A percentile compares a stretch with the other conserved stretches of the same genome.
Evolutionary conservation across 345 rosid species (phyloP).

Genomic region (Anacardium occidentale): DNA sequence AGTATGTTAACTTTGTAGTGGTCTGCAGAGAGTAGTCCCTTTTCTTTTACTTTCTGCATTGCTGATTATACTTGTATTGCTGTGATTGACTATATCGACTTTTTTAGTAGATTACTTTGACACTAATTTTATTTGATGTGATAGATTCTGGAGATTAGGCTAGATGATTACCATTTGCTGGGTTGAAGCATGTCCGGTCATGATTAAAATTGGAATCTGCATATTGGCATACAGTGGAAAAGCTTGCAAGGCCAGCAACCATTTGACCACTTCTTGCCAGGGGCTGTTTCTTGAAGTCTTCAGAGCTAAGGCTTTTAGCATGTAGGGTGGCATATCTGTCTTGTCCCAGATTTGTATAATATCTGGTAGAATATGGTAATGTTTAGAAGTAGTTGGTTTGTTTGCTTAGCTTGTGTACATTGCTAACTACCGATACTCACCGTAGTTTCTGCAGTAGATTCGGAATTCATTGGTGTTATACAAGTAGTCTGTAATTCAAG

Average conservation of each 20-base stretch:
- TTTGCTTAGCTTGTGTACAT: conserved; percentile 40
- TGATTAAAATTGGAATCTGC: conserved; percentile 24
- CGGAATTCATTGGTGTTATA: conserved; percentile 43
- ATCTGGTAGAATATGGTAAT: conserved; percentile 28
- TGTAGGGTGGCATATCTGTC: conserved; percentile 18
- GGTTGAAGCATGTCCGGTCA: conserved; percentile 18
- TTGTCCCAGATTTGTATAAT: conserved; percentile 42
- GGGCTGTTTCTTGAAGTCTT: conserved; percentile 17
- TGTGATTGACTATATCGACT: neutral
- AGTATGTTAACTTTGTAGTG: neutral
- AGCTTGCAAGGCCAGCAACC: conserved; percentile 14
- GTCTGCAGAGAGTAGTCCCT: neutral
- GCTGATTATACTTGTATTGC: neutral
- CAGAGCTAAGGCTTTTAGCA: conserved; percentile 19
- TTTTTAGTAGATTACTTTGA: neutral
- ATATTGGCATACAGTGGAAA: conserved; percentile 33
- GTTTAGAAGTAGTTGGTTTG: conserved; percentile 34
- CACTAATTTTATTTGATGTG: neutral
- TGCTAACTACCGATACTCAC: conserved; percentile 41
- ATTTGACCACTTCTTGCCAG: conserved; percentile 7
- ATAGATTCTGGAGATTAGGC: conserved; percentile 30
- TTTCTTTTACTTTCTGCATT: neutral
- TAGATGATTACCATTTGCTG: conserved; percentile 29
- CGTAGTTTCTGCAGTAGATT: conserved; percentile 34
- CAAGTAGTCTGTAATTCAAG: conserved; percentile 41